Base-by-base conservation (phyloP, 2,329 filamentous ascomycete species). In the Teratosphaeria pseudoeucalypti region DNA sequence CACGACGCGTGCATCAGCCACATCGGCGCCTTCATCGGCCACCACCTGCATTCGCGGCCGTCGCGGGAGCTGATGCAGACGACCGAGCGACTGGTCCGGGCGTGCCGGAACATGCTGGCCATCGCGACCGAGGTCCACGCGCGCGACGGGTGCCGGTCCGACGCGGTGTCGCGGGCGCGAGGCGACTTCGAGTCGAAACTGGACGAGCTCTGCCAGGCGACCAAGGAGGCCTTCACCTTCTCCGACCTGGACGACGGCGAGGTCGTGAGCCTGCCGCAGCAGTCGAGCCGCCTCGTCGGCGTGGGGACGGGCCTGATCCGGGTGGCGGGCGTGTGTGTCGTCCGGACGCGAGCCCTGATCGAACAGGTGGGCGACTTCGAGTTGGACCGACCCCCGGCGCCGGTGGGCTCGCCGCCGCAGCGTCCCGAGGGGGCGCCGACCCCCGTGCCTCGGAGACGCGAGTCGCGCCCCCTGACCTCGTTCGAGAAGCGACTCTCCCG, bases 11-110 rank as follows among this genome's bases (percentile, higher is more conserved):
- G 97, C 69, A 78, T 99, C 57, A 94, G 92, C 6, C 88, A 92
- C 70, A 83, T 99, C 57, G 92, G 90, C 56, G 95, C 90, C 4
- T 96, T 97, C 72, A 92, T 97, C 71, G 94, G 94, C 16, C 81
- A 96, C 59, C 90, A 96, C 73, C 80, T 96, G 61, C 91, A 96
- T 72, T 94, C 92, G n/a, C 87, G 94, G 63, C 94, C 91, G 7
- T 87, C 90, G 9, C 84, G 88, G 1, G 91, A 96, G 71, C 81
- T 97, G 55, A 85, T 91, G 34, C 77, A 86, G 11, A 91, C 89
- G 16, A 92, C 95, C 55, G 87, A 89, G 70, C 87, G 92, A 71
- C 90, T 92, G 9, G 89, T 92, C 10, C 81, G 85, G 7, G 91
- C 92, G 2, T 95, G 92, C 63, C 86, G 87, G 54, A 84, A 87